Evolutionary conservation across 2,329 filamentous ascomycete species (phyloP).

Genomic region (Elsinoe ampelina): DNA sequence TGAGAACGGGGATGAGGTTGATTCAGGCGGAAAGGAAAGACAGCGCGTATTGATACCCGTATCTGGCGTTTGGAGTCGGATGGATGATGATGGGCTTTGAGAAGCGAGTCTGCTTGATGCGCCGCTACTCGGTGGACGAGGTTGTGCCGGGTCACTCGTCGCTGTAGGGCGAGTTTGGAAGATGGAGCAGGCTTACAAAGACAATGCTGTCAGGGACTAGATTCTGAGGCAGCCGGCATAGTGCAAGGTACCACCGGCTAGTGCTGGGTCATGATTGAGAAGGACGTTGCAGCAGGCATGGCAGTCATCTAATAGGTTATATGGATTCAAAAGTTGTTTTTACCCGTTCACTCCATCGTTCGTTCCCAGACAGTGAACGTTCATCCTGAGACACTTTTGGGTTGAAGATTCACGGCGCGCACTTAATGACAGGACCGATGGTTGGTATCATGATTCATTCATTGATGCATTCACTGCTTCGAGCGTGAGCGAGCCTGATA

Average conservation of each 20-base stretch:
- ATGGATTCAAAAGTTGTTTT: background rate
- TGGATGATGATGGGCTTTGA: background rate
- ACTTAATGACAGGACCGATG: background rate
- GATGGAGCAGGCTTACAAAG: no score
- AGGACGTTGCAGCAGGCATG: background rate
- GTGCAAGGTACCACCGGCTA: no score
- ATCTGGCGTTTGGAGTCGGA: background rate
- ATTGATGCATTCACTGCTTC: background rate
- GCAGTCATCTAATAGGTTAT: background rate
- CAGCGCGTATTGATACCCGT: background rate
- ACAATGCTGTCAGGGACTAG: no score
- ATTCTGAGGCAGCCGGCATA: no score
- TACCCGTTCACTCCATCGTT: background rate
- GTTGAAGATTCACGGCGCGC: background rate
- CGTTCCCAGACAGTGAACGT: background rate
- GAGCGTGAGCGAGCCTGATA: background rate
- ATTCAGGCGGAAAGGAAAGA: no score
- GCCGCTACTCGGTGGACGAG: no score
- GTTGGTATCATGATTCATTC: constrained; percentile 1
- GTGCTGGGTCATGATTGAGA: background rate
- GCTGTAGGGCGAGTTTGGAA: no score
- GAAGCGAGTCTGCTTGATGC: background rate
- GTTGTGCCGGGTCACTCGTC: no score
- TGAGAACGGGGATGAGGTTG: constrained; percentile 1
- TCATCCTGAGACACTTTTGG: no score